Conservation (phyloP, 306 rosid genomes). For the Quercus engelmannii region DNA sequence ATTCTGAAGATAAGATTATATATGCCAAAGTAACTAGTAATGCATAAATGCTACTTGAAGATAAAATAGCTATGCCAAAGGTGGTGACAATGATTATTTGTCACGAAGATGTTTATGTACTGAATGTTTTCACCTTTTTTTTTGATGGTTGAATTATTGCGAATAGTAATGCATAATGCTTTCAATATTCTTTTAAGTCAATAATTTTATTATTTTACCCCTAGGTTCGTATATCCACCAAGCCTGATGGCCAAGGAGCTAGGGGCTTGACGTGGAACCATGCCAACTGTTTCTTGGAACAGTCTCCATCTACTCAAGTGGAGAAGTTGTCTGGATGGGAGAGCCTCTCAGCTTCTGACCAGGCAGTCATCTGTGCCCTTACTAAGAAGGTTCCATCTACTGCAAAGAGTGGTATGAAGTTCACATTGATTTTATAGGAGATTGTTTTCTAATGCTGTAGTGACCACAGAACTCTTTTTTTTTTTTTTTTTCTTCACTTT, state of each 20-base stretch:
- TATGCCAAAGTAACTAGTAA: not conserved
- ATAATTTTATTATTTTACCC: conserved; percentile 14
- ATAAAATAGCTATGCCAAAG: not conserved
- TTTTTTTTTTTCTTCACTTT: not conserved
- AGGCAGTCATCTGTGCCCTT: conserved; percentile 53
- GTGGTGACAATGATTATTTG: not conserved
- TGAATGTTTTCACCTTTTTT: not conserved
- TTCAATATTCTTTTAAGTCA: conserved; percentile 25
- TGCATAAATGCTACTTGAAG: no score
- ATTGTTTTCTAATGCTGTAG: conserved; percentile 15
- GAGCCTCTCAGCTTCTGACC: conserved; percentile 69
- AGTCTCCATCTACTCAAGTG: conserved; percentile 57
- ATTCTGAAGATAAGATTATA: not conserved
- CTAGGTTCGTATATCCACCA: conserved; percentile 80
- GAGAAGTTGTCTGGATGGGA: conserved; percentile 87
- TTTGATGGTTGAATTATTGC: not conserved
- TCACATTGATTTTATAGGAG: conserved; percentile 12
- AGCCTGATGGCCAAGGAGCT: conserved; percentile 78
- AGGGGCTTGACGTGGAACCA: conserved; percentile 87
- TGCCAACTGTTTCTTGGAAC: conserved; percentile 76
- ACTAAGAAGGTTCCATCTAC: conserved; percentile 38
- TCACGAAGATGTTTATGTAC: not conserved
- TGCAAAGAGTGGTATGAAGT: conserved; percentile 46
- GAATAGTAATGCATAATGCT: not conserved
- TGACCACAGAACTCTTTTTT: conserved; percentile 2